Evolutionary conservation across 1,139 yeast species (phyloP), one percentile per base, ranked within the genome.

Genomic region (Candida frijolesensis): DNA sequence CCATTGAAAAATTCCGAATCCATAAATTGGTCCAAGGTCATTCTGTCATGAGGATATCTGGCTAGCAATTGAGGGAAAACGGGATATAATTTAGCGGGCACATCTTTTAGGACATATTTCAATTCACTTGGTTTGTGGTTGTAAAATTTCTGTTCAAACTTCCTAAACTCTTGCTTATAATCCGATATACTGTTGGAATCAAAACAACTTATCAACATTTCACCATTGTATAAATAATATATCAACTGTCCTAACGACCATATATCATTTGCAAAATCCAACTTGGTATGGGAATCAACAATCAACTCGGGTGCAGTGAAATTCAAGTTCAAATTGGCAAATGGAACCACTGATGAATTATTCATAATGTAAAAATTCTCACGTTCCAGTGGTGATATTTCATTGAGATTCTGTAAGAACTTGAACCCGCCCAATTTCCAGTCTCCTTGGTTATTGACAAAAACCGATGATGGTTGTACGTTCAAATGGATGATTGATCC

Each of bases 361-460:
- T 84, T 82, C 66, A 86, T 85, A 46, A 85, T 70, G 58, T 75
- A 85, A 57, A 73, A 84, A 50, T 81, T 84, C 9, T 73, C 75
- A 65, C 84, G 70, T 65, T 64, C 83, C 63, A 50, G 77, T 19
- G 70, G 76, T 1, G 81, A 67, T 6, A 81, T 70, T 44, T 77
- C 79, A 55, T 66, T 78, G 48, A 82, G 59, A 51, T 79, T 79
- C 41, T 85, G 86, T 27, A 89, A 66, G 59, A 87, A 87, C 46
- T 80, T 80, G 56, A 88, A 78, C 0, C 98, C 97, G 8, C 87
- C 80, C 2, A 94, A 66, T 66, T 92, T 94, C 98, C 98, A 95
- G 67, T 94, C 99, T 1, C 96, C 95, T 58, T 87, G 91, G 40
- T 83, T 85, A 57, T 88, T 92, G 25, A 94, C 79, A 53, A 86